These are phyloP conservation scores for Metschnikowia santaceciliae DNA, from an alignment of 805 yeast species.

Conservation along the genomic window DNA sequence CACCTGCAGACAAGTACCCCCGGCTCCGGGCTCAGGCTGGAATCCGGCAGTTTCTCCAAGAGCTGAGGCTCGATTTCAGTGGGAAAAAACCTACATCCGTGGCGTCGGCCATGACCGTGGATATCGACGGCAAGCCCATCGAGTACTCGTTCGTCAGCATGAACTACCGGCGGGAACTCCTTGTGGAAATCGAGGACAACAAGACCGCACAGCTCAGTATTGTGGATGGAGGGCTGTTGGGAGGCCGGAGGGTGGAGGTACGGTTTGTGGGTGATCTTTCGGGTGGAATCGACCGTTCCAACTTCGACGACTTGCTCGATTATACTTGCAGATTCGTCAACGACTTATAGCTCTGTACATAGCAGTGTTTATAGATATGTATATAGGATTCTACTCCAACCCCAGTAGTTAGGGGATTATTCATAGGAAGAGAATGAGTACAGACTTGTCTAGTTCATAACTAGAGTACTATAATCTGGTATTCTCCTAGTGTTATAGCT, in stretches of 20 bases:
- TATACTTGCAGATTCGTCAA: constrained; percentile 18
- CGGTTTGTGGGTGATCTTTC: constrained; percentile 14
- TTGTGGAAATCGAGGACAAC: constrained; percentile 33
- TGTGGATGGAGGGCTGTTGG: constrained; percentile 56
- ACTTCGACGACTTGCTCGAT: constrained; percentile 25
- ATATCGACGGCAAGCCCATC: constrained; percentile 35
- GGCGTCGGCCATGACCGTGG: constrained; percentile 37
- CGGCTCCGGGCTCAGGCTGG: constrained; percentile 39
- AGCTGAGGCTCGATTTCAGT: constrained; percentile 38
- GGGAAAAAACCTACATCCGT: constrained; percentile 33
- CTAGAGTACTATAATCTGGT: too few relatives aligned
- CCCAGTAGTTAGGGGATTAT: too few relatives aligned
- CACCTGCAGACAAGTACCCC: constrained; percentile 24
- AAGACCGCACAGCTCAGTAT: constrained; percentile 39
- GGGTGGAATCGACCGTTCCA: constrained; percentile 15
- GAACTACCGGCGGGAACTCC: constrained; percentile 43
- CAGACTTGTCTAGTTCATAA: too few relatives aligned
- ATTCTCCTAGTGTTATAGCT: too few relatives aligned
- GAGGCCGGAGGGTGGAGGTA: constrained; percentile 48
- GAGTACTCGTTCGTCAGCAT: constrained; percentile 43
- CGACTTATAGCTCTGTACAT: constrained; percentile 11
- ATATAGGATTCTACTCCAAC: neutral
- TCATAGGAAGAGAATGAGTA: too few relatives aligned
- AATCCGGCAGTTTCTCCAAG: constrained; percentile 35
- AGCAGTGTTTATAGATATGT: constrained; percentile 6